These are phyloP conservation scores for Camellia sinensis DNA, from an alignment of 148 eudicot species.

Conservation along the genomic window DNA sequence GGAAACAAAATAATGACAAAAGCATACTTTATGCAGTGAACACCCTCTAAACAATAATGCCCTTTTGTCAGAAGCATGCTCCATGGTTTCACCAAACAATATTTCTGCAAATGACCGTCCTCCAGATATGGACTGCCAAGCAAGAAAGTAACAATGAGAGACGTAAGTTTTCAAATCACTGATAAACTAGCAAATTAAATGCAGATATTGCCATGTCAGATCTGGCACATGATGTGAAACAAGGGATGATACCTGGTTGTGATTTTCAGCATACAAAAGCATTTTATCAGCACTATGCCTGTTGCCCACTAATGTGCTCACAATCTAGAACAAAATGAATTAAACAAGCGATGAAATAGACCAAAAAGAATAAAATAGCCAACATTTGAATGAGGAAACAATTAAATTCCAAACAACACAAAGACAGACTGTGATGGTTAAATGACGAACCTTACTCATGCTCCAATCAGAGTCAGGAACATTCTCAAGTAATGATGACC, in stretches of 20 bases:
- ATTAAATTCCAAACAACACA: background rate
- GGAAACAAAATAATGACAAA: slow-evolving; percentile 3
- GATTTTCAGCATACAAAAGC: slow-evolving; percentile 94
- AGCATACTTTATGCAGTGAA: slow-evolving; percentile 82
- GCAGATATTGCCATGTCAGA: background rate
- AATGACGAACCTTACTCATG: slow-evolving; percentile 77
- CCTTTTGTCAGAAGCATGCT: slow-evolving; percentile 33
- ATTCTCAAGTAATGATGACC: slow-evolving; percentile 72
- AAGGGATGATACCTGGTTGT: slow-evolving; percentile 65
- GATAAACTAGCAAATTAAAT: background rate
- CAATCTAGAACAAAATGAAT: slow-evolving; percentile 52
- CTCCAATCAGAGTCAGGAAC: slow-evolving; percentile 83
- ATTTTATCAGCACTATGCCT: slow-evolving; percentile 58
- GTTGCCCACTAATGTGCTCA: slow-evolving; percentile 63
- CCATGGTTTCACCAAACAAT: slow-evolving; percentile 46
- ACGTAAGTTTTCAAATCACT: background rate
- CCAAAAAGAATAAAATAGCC: background rate
- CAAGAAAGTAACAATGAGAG: slow-evolving; percentile 12
- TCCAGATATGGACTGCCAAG: slow-evolving; percentile 86
- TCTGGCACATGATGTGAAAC: background rate
- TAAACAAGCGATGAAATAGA: background rate
- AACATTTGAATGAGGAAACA: background rate
- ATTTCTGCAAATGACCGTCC: slow-evolving; percentile 90
- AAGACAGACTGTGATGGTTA: slow-evolving; percentile 8
- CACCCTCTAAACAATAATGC: slow-evolving; percentile 61